Evolutionary conservation across 2,329 filamentous ascomycete species (phyloP), one percentile per base, ranked within the genome.

Genomic region (Aspergillus pseudotamarii): DNA sequence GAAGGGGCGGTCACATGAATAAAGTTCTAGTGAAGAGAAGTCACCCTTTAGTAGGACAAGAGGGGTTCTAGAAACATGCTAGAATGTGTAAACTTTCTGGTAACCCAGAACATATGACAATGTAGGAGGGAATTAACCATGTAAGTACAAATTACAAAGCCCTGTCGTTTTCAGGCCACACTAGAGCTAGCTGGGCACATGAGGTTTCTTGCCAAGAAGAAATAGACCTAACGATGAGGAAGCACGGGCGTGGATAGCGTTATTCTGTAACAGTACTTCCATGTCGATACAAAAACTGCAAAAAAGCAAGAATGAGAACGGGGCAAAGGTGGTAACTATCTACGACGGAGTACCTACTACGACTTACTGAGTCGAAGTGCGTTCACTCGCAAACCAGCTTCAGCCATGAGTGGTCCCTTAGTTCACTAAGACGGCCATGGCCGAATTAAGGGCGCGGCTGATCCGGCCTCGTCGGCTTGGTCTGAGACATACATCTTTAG

Each of bases 1-100:
- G 57, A 57, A 46, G 36, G 36, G 55, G 30, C 14, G 41, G 63
- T 65, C 64, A 63, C 64, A 61, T 65, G 63, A 38, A 8, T 19
- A 41, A 36, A 55, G 43, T 41, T 41, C 6, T 41, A 41, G 36
- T 16, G 57, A n/a, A 55, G 51, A 14, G 30, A 16, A 54, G 6
- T 1, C 28, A 21, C 30, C 12, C 2, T 53, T 30, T 28, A 19
- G 26, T 53, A 21, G n/a, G 8, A 12, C 32, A 38, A n/a, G 19
- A 23, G 30, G 21, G n/a, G 21, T 66, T 64, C 64, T 66, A 64
- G 64, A 66, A 66, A 59, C 50, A 41, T 64, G 60, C 62, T 66
- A 43, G 59, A 66, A 63, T 32, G 16, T 30, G 43, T 21, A 51
- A 58, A 32, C 26, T 55, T 55, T 55, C 11, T 55, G 34, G 30